A percentile compares a stretch with the other conserved stretches of the same genome.
phyloP scores from a whole-genome alignment of 108 stramenopile species.

The Skeletonema marinoi region DNA sequence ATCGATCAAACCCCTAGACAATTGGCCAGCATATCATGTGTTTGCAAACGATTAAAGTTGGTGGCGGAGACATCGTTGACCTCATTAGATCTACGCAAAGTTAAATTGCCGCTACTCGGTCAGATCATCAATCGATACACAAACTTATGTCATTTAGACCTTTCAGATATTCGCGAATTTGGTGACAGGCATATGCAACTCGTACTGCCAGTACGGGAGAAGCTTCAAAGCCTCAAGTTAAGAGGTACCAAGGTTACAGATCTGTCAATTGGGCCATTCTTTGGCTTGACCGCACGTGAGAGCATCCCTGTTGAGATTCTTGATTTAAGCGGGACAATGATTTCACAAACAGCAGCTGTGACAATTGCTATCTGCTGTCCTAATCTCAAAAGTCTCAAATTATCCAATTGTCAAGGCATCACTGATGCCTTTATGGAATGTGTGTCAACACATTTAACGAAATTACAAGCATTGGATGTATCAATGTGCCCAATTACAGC shows the following conservation, averaged over 20 bases:
- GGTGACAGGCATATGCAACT: not conserved
- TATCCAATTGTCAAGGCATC: slow-evolving; percentile 18
- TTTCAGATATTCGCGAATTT: not conserved
- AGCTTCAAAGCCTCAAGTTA: not conserved
- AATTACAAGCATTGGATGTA: slow-evolving; percentile 13
- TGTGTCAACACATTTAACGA: slow-evolving; percentile 1
- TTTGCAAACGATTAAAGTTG: slow-evolving; percentile 9
- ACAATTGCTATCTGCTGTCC: slow-evolving; percentile 16
- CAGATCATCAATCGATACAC: not conserved
- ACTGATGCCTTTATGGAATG: slow-evolving; percentile 20
- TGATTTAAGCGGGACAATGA: slow-evolving; percentile 21
- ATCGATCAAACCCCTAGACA: slow-evolving; percentile 11
- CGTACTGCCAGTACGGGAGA: not conserved
- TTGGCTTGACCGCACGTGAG: not conserved
- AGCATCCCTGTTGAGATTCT: slow-evolving; percentile 11
- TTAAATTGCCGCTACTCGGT: not conserved
- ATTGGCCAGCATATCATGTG: not conserved
- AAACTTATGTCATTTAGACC: not conserved
- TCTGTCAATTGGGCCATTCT: not conserved
- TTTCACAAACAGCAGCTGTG: not conserved
- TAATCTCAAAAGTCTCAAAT: slow-evolving; percentile 6
- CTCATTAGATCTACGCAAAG: not conserved
- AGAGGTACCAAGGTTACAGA: not conserved
- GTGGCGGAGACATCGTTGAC: slow-evolving; percentile 3
- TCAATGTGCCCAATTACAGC: slow-evolving; percentile 30